Conservation (phyloP, 768 basidiomycete species). For the Cystobasidium onofrii region DNA sequence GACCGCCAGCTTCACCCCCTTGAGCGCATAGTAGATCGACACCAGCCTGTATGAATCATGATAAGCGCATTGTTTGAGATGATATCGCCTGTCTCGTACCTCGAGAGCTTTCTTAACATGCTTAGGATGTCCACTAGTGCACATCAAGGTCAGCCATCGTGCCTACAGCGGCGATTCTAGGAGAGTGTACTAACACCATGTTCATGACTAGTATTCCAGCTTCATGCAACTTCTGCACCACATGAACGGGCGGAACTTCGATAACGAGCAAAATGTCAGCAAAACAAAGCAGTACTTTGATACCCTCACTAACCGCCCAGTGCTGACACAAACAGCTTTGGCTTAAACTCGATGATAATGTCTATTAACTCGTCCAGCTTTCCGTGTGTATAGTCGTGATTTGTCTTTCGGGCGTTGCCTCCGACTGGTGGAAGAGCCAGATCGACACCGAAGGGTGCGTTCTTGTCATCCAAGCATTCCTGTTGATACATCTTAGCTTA, state of each 20-base stretch:
- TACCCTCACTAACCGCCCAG: slow-evolving; percentile 45
- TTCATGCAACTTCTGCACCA: slow-evolving; percentile 70
- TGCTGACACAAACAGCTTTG: slow-evolving; percentile 79
- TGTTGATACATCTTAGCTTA: slow-evolving; percentile 45
- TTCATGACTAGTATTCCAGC: slow-evolving; percentile 85
- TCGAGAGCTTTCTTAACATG: slow-evolving; percentile 44
- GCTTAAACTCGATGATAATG: slow-evolving; percentile 84
- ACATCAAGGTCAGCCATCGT: neutral
- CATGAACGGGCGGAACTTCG: slow-evolving; percentile 72
- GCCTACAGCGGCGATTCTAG: neutral
- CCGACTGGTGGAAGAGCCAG: slow-evolving; percentile 78
- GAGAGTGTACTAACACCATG: slow-evolving; percentile 48
- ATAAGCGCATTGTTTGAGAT: too few species aligned
- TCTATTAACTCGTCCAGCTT: slow-evolving; percentile 74
- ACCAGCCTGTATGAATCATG: slow-evolving; percentile 58
- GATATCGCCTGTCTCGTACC: neutral
- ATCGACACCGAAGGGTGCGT: slow-evolving; percentile 82
- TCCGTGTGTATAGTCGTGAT: slow-evolving; percentile 76
- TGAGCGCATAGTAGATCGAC: slow-evolving; percentile 87
- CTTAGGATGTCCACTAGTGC: slow-evolving; percentile 67
- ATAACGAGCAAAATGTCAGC: neutral
- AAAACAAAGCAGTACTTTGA: neutral
- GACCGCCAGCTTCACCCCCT: slow-evolving; percentile 83
- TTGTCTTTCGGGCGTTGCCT: slow-evolving; percentile 80
- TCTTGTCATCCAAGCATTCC: slow-evolving; percentile 61